Evolutionary conservation across 441 rosid species (phyloP).

Genomic region (Breynia disticha): DNA sequence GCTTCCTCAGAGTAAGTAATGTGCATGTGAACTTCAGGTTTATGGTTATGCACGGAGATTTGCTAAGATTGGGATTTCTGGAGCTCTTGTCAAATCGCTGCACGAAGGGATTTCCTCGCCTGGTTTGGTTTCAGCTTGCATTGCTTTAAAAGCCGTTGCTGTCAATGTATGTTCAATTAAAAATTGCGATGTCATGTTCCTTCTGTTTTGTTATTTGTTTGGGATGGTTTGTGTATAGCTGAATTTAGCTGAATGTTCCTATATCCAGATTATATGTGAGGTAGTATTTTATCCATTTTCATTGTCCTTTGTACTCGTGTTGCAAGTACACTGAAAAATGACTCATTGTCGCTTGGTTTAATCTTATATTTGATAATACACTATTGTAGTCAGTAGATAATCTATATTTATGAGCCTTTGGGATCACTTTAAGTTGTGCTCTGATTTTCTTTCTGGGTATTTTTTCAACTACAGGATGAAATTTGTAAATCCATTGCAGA

Average conservation of each 20-base stretch:
- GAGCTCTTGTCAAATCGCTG: slow-evolving; percentile 59
- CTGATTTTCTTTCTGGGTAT: background rate
- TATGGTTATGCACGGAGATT: slow-evolving; percentile 87
- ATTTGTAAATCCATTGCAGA: slow-evolving; percentile 88
- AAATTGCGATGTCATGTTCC: background rate
- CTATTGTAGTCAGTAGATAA: background rate
- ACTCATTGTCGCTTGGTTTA: no score
- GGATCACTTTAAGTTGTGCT: slow-evolving; percentile 4
- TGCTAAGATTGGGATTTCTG: slow-evolving; percentile 71
- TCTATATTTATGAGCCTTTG: background rate
- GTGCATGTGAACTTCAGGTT: slow-evolving; percentile 40
- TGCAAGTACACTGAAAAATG: no score
- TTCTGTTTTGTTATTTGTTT: no score
- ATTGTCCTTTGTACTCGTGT: no score
- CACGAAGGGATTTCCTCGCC: slow-evolving; percentile 59
- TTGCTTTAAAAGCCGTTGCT: slow-evolving; percentile 75
- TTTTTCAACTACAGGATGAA: slow-evolving; percentile 54
- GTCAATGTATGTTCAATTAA: slow-evolving; percentile 55
- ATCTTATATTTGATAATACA: background rate
- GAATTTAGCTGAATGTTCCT: no score
- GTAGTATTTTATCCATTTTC: no score
- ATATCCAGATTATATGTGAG: no score
- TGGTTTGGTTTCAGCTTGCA: slow-evolving; percentile 65
- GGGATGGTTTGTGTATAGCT: no score
- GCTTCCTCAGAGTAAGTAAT: slow-evolving; percentile 6